Percentiles rank a stretch among this genome's conserved stretches.
Evolutionary conservation across 495 filamentous ascomycete genomes (phyloP).

Genomic region (Eremomyces bilateralis): DNA sequence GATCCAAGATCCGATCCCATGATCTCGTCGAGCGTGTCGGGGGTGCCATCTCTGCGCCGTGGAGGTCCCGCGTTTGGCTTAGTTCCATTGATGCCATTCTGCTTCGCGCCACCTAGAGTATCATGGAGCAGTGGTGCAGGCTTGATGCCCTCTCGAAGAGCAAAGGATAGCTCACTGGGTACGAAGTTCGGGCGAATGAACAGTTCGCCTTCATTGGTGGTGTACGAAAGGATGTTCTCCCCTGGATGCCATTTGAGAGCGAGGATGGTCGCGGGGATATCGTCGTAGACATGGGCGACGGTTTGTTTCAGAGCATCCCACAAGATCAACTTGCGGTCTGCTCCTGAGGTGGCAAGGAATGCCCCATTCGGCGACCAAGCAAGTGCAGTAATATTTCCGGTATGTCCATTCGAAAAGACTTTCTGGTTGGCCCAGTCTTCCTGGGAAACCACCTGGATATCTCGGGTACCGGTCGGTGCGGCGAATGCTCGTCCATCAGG

Average conservation of each 20-base stretch:
- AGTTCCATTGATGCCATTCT: slow-evolving; percentile 30
- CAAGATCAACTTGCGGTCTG: slow-evolving; percentile 61
- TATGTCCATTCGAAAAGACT: slow-evolving; percentile 54
- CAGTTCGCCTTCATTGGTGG: slow-evolving; percentile 73
- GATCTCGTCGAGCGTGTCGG: slow-evolving; percentile 39
- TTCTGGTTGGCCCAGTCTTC: slow-evolving; percentile 75
- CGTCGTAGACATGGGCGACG: slow-evolving; percentile 30
- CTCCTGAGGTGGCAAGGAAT: slow-evolving; percentile 58
- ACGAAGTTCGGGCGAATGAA: slow-evolving; percentile 74
- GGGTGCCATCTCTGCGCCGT: slow-evolving; percentile 21
- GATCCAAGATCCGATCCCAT: slow-evolving; percentile 24
- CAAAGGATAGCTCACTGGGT: slow-evolving; percentile 33
- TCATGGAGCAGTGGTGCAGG: slow-evolving; percentile 74
- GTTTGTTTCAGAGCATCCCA: slow-evolving; percentile 83
- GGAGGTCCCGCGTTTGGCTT: slow-evolving; percentile 24
- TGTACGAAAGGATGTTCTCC: slow-evolving; percentile 72
- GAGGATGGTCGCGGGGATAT: slow-evolving; percentile 41
- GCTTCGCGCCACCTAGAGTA: slow-evolving; percentile 43
- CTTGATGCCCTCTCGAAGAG: slow-evolving; percentile 40
- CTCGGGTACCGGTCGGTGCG: slow-evolving; percentile 57
- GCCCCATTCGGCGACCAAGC: slow-evolving; percentile 91
- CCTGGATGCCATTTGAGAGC: slow-evolving; percentile 80
- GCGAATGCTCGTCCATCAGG: slow-evolving; percentile 87
- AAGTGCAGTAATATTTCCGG: slow-evolving; percentile 65
- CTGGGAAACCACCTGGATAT: slow-evolving; percentile 67